These are phyloP conservation scores for Yamadazyma dushanensis DNA, from an alignment of 1,139 yeast genomes.

Conservation along the genomic window DNA sequence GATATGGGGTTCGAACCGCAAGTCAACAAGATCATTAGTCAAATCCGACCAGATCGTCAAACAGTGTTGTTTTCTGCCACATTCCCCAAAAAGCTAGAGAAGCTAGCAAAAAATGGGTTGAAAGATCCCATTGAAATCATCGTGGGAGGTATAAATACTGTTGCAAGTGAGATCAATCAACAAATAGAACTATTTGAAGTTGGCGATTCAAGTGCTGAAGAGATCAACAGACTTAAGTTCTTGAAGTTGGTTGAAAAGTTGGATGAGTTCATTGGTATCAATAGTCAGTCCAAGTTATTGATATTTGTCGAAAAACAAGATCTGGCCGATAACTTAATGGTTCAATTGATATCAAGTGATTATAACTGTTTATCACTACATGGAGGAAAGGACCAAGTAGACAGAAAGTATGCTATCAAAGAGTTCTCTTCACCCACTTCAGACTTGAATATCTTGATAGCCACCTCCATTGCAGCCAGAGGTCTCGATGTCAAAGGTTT, in stretches of 20 bases:
- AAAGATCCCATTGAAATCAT: conserved; percentile 69
- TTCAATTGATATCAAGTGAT: conserved; percentile 56
- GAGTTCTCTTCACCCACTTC: conserved; percentile 62
- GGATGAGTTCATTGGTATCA: conserved; percentile 36
- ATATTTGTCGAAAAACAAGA: conserved; percentile 84
- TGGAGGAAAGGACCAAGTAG: conserved; percentile 90
- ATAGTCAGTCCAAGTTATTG: conserved; percentile 49
- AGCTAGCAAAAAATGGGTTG: conserved; percentile 65
- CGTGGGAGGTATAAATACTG: conserved; percentile 82
- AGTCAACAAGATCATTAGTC: conserved; percentile 74
- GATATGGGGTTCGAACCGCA: conserved; percentile 99
- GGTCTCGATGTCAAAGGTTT: conserved; percentile 90
- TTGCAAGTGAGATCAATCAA: conserved; percentile 80
- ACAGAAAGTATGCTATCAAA: conserved; percentile 72
- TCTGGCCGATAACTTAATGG: conserved; percentile 69
- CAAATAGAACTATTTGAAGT: conserved; percentile 56
- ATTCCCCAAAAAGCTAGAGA: conserved; percentile 79
- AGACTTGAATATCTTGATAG: conserved; percentile 63
- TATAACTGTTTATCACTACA: conserved; percentile 70
- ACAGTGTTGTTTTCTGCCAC: conserved; percentile 96
- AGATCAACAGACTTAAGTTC: conserved; percentile 43
- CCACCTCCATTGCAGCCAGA: conserved; percentile 93
- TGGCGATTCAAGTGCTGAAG: conserved; percentile 32
- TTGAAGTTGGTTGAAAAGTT: conserved; percentile 53
- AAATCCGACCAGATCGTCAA: conserved; percentile 84